Evolutionary conservation across 306 rosid species (phyloP).

Genomic region (Ziziphus jujuba): DNA sequence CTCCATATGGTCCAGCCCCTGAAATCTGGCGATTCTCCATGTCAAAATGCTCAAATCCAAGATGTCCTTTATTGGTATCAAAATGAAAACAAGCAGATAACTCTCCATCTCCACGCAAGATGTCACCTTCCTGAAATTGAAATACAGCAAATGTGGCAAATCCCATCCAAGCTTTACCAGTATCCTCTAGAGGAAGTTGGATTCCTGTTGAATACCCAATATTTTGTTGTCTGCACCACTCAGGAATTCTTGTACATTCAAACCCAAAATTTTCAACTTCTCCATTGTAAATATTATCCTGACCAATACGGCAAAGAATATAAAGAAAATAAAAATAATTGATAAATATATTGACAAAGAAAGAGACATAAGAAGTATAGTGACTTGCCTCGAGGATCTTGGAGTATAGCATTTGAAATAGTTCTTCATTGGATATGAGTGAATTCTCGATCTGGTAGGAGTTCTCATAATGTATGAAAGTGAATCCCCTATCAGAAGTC

Average conservation of each 20-base stretch:
- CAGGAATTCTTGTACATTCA: too few relatives aligned
- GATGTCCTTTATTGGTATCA: constrained; percentile 1
- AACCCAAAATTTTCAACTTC: neutral
- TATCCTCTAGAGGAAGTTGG: neutral
- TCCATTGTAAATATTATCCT: constrained; percentile 2
- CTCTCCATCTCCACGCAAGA: neutral
- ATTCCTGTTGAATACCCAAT: constrained; percentile 3
- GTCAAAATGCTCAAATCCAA: neutral
- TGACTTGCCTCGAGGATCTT: too few relatives aligned
- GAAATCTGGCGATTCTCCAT: neutral
- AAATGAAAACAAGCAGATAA: neutral
- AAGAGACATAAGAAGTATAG: too few relatives aligned
- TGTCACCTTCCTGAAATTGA: neutral
- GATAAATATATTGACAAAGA: too few relatives aligned
- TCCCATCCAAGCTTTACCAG: neutral
- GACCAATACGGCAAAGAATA: neutral
- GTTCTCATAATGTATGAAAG: neutral
- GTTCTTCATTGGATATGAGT: neutral
- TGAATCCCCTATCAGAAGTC: neutral
- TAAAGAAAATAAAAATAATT: neutral
- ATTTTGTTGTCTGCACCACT: neutral
- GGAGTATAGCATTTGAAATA: neutral
- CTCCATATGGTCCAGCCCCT: neutral
- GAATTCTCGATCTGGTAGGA: neutral
- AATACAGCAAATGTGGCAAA: neutral